These are phyloP conservation scores for Xanthoparmelia taractica DNA, from an alignment of 495 filamentous ascomycete species.

Conservation along the genomic window DNA sequence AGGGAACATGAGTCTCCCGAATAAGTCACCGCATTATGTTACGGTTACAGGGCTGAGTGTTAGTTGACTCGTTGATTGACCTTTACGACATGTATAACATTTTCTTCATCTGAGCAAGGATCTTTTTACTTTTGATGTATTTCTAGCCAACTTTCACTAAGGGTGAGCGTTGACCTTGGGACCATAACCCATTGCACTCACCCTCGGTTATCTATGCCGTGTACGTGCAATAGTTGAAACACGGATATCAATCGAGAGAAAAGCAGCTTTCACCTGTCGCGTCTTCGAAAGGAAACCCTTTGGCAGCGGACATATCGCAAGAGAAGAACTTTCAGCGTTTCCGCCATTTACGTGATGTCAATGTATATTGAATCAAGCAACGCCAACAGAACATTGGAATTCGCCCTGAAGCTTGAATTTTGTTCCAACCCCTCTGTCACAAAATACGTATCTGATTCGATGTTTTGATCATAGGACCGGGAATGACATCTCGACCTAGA, in stretches of 20 bases:
- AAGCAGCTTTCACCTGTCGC: background rate
- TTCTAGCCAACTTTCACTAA: background rate
- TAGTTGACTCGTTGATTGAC: background rate
- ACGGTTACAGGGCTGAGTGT: background rate
- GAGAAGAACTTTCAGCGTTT: too few relatives aligned
- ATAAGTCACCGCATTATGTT: background rate
- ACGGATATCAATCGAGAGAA: background rate
- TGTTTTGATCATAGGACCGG: too few relatives aligned
- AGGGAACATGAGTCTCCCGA: background rate
- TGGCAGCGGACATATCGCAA: too few relatives aligned
- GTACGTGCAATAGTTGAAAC: background rate
- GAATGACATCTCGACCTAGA: too few relatives aligned
- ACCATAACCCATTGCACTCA: background rate
- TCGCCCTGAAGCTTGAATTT: too few relatives aligned
- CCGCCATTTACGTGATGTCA: too few relatives aligned
- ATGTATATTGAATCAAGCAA: too few relatives aligned
- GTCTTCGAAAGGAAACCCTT: too few relatives aligned
- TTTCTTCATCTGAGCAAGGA: background rate
- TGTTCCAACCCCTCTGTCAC: too few relatives aligned
- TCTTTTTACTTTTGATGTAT: background rate
- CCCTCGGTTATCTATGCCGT: background rate
- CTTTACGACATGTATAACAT: background rate
- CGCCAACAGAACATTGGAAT: too few relatives aligned
- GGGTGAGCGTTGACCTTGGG: background rate
- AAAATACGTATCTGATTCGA: too few relatives aligned